Evolutionary conservation across 2,329 filamentous ascomycete genomes (phyloP).

Genomic region (Penicillium sp.): DNA sequence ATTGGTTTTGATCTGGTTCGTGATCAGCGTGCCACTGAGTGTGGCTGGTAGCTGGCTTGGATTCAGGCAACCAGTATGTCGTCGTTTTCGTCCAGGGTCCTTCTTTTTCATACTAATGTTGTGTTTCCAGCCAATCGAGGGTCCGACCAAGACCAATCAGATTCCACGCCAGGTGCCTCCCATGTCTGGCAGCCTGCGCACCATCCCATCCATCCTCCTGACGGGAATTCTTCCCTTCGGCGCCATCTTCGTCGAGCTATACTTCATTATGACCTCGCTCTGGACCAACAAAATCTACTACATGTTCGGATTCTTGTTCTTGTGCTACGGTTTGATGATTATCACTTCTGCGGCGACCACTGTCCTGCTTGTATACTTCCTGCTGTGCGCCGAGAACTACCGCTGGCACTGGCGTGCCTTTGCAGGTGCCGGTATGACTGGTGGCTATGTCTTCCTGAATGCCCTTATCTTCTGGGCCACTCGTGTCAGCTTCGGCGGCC

Average conservation of each 20-base stretch:
- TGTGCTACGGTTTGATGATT: conserved; percentile 97
- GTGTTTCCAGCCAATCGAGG: conserved; percentile 61
- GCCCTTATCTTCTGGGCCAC: conserved; percentile 89
- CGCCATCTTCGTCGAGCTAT: conserved; percentile 96
- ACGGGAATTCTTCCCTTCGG: conserved; percentile 93
- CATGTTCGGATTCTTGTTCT: conserved; percentile 99
- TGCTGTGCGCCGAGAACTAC: conserved; percentile 95
- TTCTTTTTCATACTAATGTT: conserved; percentile 16
- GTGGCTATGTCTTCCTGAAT: conserved; percentile 88
- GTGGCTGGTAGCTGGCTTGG: conserved; percentile 90
- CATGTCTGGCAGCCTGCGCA: conserved; percentile 77
- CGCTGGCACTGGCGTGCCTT: conserved; percentile 99
- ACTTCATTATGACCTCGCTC: conserved; percentile 99
- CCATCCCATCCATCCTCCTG: conserved; percentile 85
- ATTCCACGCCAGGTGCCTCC: conserved; percentile 96
- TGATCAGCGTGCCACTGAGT: conserved; percentile 91
- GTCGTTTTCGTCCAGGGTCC: background rate
- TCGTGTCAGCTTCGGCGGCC: conserved; percentile 79
- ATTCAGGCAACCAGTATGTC: conserved; percentile 68
- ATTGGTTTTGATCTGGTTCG: conserved; percentile 91
- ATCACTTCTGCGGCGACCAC: conserved; percentile 92
- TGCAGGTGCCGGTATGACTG: conserved; percentile 85
- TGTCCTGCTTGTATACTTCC: conserved; percentile 91
- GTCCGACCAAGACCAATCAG: conserved; percentile 93
- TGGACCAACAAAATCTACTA: conserved; percentile 99